These are phyloP conservation scores for Elymus sibiricus DNA, from an alignment of 176 grass and related monocot species.

Conservation along the genomic window DNA sequence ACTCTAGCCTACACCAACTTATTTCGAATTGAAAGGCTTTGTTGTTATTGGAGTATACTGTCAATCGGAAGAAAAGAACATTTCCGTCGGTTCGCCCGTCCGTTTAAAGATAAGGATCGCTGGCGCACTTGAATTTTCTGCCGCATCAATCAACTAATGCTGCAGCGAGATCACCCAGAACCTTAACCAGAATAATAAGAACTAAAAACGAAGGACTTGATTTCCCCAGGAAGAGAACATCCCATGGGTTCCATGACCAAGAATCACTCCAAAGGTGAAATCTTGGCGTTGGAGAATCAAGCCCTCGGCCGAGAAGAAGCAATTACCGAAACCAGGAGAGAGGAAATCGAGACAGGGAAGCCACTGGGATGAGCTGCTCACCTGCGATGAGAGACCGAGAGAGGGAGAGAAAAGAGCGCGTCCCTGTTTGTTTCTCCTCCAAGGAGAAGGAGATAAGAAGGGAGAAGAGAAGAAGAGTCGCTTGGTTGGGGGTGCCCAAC, in stretches of 20 bases:
- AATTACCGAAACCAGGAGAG: not conserved
- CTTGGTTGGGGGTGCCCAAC: slow-evolving; percentile 18
- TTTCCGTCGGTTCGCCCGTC: not conserved
- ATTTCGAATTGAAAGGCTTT: no score
- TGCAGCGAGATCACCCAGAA: not conserved
- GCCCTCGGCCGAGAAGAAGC: not conserved
- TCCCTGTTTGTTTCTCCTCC: slow-evolving; percentile 14
- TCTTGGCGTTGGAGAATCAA: not conserved
- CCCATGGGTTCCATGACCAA: not conserved
- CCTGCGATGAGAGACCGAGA: slow-evolving; percentile 10
- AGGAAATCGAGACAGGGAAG: not conserved
- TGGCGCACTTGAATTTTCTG: not conserved
- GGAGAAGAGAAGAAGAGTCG: not conserved
- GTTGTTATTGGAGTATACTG: not conserved
- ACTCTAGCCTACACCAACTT: no score
- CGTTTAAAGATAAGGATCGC: slow-evolving; percentile 2
- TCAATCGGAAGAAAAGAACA: not conserved
- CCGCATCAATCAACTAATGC: not conserved
- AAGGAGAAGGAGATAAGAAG: slow-evolving; percentile 28
- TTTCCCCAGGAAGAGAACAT: not conserved
- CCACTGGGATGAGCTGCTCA: slow-evolving; percentile 13
- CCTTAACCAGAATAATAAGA: slow-evolving; percentile 3
- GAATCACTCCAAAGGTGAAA: not conserved
- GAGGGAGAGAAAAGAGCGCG: not conserved
- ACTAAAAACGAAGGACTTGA: not conserved